A percentile compares a stretch with the other conserved stretches of the same genome.
Conservation (phyloP, 495 filamentous ascomycete genomes). For the Aspergillus sclerotiicarbonarius region DNA sequence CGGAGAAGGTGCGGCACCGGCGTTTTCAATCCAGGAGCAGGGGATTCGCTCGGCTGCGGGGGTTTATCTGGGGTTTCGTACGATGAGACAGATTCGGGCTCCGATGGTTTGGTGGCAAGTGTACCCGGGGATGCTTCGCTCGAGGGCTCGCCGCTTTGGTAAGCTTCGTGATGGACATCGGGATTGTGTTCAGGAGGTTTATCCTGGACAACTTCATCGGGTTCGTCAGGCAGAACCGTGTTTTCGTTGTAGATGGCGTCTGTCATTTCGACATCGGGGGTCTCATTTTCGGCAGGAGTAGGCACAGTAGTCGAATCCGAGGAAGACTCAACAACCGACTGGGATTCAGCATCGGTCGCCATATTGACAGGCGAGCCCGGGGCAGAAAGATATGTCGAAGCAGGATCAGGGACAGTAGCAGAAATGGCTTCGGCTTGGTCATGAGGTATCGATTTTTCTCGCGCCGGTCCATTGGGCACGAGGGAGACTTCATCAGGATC, state of each 20-base stretch:
- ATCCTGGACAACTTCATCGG: neutral
- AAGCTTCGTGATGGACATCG: conserved; percentile 21
- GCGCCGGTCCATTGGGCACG: conserved; percentile 40
- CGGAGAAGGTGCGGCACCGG: conserved; percentile 85
- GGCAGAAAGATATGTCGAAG: neutral
- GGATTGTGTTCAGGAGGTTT: conserved; percentile 10
- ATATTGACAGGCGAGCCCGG: neutral
- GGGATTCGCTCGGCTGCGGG: conserved; percentile 31
- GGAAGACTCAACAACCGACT: neutral
- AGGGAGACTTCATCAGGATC: conserved; percentile 48
- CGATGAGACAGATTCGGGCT: conserved; percentile 64
- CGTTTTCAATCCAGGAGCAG: conserved; percentile 55
- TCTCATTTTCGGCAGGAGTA: conserved; percentile 15
- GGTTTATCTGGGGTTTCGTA: conserved; percentile 45
- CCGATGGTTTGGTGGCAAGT: conserved; percentile 66
- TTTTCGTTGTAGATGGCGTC: conserved; percentile 9
- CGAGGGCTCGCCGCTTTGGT: conserved; percentile 34
- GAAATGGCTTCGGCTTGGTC: conserved; percentile 3
- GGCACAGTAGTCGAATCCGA: conserved; percentile 10
- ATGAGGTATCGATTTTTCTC: conserved; percentile 5
- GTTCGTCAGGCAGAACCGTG: neutral
- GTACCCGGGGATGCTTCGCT: conserved; percentile 56
- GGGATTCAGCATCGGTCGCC: neutral
- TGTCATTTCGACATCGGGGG: conserved; percentile 6
- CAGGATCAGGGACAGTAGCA: neutral